Conservation (phyloP, 495 filamentous ascomycete species). For the Hypoxylon fragiforme region DNA sequence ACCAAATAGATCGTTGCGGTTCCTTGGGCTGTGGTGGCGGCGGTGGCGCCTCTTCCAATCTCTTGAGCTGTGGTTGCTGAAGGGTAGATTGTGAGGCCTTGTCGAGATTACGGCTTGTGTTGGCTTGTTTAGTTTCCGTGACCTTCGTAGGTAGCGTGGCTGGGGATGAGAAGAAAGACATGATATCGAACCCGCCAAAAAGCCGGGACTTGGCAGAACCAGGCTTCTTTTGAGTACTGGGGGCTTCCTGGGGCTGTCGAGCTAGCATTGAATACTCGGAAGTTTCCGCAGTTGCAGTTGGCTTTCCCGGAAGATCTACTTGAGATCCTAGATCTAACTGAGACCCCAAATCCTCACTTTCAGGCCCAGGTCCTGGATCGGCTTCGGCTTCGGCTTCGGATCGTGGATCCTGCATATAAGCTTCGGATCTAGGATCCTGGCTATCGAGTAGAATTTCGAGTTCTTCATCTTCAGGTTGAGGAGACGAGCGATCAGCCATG, state of each 20-base stretch:
- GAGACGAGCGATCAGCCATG: slow-evolving; percentile 1
- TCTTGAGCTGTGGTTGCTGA: slow-evolving; percentile 5
- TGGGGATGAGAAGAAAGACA: slow-evolving; percentile 54
- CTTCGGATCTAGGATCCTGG: background rate
- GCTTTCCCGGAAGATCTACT: background rate
- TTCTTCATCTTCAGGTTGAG: slow-evolving; percentile 2
- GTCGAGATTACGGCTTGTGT: slow-evolving; percentile 1
- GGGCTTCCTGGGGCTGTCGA: slow-evolving; percentile 11
- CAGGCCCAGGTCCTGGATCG: background rate
- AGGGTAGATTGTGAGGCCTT: slow-evolving; percentile 20
- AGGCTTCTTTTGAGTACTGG: slow-evolving; percentile 31
- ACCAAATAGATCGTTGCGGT: slow-evolving; percentile 33
- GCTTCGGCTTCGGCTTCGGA: background rate
- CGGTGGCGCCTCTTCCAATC: slow-evolving; percentile 4
- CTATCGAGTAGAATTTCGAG: background rate
- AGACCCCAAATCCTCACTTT: too few relatives aligned
- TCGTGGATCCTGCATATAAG: background rate
- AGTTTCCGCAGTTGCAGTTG: slow-evolving; percentile 8
- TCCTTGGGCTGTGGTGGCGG: slow-evolving; percentile 18
- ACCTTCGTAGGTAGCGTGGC: slow-evolving; percentile 42
- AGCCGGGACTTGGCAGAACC: slow-evolving; percentile 26
- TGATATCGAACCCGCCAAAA: slow-evolving; percentile 39
- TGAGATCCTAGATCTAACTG: slow-evolving; percentile 1
- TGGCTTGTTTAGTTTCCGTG: slow-evolving; percentile 4
- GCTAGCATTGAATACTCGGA: slow-evolving; percentile 44